Base-by-base conservation (phyloP, 768 basidiomycete species). In the Auricularia sp. region DNA sequence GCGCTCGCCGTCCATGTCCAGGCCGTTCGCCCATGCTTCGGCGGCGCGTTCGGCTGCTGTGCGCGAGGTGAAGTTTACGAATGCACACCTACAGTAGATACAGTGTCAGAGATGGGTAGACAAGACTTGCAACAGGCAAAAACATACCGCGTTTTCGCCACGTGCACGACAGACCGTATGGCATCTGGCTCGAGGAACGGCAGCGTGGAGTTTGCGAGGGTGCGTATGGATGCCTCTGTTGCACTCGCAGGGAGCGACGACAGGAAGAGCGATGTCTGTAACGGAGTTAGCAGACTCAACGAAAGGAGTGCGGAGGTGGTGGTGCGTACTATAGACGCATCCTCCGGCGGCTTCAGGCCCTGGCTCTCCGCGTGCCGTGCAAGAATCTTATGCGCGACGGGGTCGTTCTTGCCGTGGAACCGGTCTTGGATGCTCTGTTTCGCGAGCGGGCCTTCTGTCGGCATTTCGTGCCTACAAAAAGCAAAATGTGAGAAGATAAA, bases 381-480 rank as follows among this genome's bases (percentile, higher is more conserved):
- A 74, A 99, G 73, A 54, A 98, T 94, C 76, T 94, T 97, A 67
- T 83, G 85, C 10, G 97, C 97, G 3, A 99, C 96, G 13, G 96
- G 94, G 72, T 98, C 97, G 68, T 91, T 92, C 34, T 80, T 79
- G 5, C 97, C 97, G 75, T 98, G 88, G 75, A 93, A 98, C 62
- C 97, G 82, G 77, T 98, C 96, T 70, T 90, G 87, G 62, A 98
- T 88, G 71, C 93, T 98, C 76, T 99, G 96, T 70, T 94, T 89
- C 13, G 91, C 83, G 56, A 94, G 75, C 47, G 88, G 92, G 67
- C 89, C 90, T 69, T 94, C 83, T 18, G 82, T 82, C 0, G 93
- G 93, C 71, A 88, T 84, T 74, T 99, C 97, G 71, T 98, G 96
- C 67, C 95, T 90, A 35, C 16, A 13, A 29, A 29, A 29, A 29